phyloP scores from a whole-genome alignment of 768 basidiomycete genomes.

The Suillus lakei region DNA sequence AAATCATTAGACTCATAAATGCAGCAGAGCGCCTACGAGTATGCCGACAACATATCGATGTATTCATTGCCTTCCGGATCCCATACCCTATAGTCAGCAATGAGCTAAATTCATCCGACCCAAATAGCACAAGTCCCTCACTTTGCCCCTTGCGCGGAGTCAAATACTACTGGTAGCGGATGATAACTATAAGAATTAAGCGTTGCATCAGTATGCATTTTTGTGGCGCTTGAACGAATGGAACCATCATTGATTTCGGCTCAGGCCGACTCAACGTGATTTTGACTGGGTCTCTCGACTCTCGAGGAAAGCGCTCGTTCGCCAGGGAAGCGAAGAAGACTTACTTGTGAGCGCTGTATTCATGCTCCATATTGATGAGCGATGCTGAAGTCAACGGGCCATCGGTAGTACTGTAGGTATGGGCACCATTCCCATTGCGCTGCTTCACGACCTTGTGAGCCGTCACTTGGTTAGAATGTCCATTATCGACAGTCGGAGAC shows the following conservation, averaged over 20 bases:
- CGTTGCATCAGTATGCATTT: constrained; percentile 35
- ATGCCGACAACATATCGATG: constrained; percentile 97
- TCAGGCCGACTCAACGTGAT: constrained; percentile 16
- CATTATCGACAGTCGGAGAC: constrained; percentile 25
- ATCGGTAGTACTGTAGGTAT: background rate
- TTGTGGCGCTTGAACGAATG: constrained; percentile 28
- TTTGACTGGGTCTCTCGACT: constrained; percentile 21
- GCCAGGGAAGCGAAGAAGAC: constrained; percentile 33
- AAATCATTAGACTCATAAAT: constrained; percentile 10
- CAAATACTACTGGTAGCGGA: constrained; percentile 93
- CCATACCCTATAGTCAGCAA: constrained; percentile 64
- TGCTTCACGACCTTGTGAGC: constrained; percentile 20
- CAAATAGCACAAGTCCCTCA: constrained; percentile 55
- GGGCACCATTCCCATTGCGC: constrained; percentile 8
- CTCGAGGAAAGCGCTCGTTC: constrained; percentile 26
- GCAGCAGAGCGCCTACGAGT: constrained; percentile 68
- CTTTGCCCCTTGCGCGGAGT: constrained; percentile 87
- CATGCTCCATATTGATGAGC: constrained; percentile 80
- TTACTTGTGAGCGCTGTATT: constrained; percentile 90
- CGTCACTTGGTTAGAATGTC: constrained; percentile 15
- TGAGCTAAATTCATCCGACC: constrained; percentile 10
- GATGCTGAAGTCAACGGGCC: constrained; percentile 59
- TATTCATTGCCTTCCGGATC: constrained; percentile 95
- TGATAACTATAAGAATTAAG: constrained; percentile 79
- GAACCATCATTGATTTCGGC: constrained; percentile 20